Base-by-base conservation (phyloP, 441 rosid species). In the Lepidium campestre region DNA sequence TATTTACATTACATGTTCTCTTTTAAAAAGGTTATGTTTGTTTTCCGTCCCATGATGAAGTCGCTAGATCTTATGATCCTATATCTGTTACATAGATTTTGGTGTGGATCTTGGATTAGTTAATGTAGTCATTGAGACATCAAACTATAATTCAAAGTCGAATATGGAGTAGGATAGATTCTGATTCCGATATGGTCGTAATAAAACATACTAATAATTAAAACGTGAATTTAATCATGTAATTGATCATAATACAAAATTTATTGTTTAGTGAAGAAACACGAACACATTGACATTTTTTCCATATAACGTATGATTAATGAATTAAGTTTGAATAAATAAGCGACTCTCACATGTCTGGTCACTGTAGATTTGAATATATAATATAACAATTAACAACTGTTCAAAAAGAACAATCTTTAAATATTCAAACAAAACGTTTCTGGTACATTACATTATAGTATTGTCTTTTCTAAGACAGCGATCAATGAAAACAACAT, bases 381-480 rank as follows among this genome's bases (percentile, higher is more conserved):
- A 4, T 17, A 3, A n/a, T n/a, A n/a, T n/a, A n/a, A n/a, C n/a
- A n/a, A n/a, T n/a, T n/a, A n/a, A 7, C 0, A 1, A 44, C 25
- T 40, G 3, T 10, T 49, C 12, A 25, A 19, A 19, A 27, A 27
- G 3, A 62, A 54, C 18, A 55, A 46, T 62, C 32, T 36, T 10
- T 5, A 42, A 45, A 36, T 62, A 70, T 19, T 35, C 42, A 62
- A 55, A 55, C 57, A 62, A 62, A 54, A 71, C 4, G 64, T 7
- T 56, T 70, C 14, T 5, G 14, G 68, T 70, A 62, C 63, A 36
- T 18, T 29, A 71, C 53, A 17, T 54, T 25, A 55, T n/a, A 18
- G 50, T 59, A 45, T 45, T 71, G 65, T 63, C 64, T 63, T 63
- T 46, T 56, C 50, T 48, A 27, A 49, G 71, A 57, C 54, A 64